phyloP scores from a whole-genome alignment of 495 filamentous ascomycete genomes.

The Aspergillus haitiensis region DNA sequence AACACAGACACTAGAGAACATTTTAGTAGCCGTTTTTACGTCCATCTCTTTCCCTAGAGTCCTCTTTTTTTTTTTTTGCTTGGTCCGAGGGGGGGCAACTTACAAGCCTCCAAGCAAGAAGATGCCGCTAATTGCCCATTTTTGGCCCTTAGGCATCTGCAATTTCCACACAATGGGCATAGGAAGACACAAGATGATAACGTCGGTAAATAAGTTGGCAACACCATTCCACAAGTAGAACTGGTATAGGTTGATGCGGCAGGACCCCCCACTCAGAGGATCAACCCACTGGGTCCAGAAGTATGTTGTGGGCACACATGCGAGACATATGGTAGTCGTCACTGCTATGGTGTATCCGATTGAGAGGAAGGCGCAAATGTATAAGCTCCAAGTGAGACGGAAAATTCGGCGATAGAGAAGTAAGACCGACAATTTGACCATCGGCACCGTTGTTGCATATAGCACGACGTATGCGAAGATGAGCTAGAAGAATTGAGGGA shows the following conservation, averaged over 20 bases:
- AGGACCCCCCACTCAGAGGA: constrained; percentile 17
- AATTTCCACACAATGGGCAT: constrained; percentile 37
- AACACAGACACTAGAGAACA: constrained; percentile 27
- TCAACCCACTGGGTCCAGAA: constrained; percentile 22
- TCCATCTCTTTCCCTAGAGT: no score
- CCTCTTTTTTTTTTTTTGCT: no score
- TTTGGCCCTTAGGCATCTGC: constrained; percentile 33
- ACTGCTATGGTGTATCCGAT: constrained; percentile 20
- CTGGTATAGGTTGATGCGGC: constrained; percentile 16
- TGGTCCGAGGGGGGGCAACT: constrained; percentile 9
- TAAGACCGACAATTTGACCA: constrained; percentile 27
- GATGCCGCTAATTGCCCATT: constrained; percentile 31
- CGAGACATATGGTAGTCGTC: constrained; percentile 14
- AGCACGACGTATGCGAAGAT: constrained; percentile 21
- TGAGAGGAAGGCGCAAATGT: constrained; percentile 19
- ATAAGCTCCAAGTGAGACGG: constrained; percentile 17
- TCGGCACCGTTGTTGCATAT: constrained; percentile 17
- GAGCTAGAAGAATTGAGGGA: background rate
- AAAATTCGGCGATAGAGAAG: constrained; percentile 26
- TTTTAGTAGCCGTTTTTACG: background rate
- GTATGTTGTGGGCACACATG: constrained; percentile 18
- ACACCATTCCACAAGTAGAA: constrained; percentile 24
- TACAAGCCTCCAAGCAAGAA: constrained; percentile 40
- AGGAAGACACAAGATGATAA: constrained; percentile 37
- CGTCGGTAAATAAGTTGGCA: constrained; percentile 35